These are phyloP conservation scores for Metschnikowia noctiluminum DNA, from an alignment of 805 yeast species.

Conservation along the genomic window DNA sequence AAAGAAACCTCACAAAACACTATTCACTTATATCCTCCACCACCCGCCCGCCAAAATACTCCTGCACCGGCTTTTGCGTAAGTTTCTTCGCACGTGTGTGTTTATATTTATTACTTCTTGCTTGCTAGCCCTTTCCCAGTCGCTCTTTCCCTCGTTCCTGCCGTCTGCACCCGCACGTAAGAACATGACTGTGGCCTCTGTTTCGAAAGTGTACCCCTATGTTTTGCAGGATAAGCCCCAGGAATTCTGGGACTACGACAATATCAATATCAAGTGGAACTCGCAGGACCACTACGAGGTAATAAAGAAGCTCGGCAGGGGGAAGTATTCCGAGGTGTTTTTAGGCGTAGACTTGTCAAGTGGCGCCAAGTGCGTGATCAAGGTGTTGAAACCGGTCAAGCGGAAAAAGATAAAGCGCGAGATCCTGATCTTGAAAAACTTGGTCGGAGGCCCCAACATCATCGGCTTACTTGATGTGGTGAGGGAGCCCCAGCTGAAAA, in stretches of 20 bases:
- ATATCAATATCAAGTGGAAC: slow-evolving; percentile 77
- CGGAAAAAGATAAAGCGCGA: slow-evolving; percentile 90
- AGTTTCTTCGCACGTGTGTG: slow-evolving; percentile 2
- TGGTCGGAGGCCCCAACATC: slow-evolving; percentile 80
- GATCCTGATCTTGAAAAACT: slow-evolving; percentile 79
- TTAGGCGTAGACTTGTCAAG: slow-evolving; percentile 68
- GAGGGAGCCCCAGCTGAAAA: slow-evolving; percentile 77
- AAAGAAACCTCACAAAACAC: background rate
- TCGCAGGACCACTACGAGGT: slow-evolving; percentile 83
- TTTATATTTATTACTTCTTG: slow-evolving; percentile 1
- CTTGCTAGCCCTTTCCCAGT: slow-evolving; percentile 1
- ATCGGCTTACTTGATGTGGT: slow-evolving; percentile 78
- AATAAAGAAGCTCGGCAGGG: slow-evolving; percentile 80
- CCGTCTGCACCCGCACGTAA: background rate
- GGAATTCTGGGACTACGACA: slow-evolving; percentile 78
- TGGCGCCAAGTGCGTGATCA: slow-evolving; percentile 72
- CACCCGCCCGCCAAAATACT: slow-evolving; percentile 1
- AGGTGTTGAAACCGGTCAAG: slow-evolving; percentile 90
- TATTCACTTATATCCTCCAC: background rate
- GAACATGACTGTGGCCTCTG: slow-evolving; percentile 39
- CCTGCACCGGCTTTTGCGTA: background rate
- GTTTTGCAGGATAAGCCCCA: slow-evolving; percentile 73
- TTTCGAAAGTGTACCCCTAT: slow-evolving; percentile 77
- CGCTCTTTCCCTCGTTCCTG: background rate
- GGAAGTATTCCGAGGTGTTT: slow-evolving; percentile 92